Base-by-base conservation (phyloP, 1,284 basidiomycete species). In the Ceratobasidium sp. region DNA sequence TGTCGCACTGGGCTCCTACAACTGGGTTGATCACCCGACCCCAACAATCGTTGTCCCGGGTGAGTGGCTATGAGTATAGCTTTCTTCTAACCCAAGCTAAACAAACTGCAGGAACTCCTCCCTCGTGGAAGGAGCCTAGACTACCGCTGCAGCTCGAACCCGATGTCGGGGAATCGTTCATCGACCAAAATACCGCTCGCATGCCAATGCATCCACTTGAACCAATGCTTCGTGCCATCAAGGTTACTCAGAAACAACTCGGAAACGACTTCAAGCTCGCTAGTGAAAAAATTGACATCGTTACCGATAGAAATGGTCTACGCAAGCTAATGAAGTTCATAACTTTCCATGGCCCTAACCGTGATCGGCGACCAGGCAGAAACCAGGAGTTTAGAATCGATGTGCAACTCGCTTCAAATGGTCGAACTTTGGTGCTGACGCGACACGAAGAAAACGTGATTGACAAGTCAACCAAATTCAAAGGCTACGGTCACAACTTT, bases 321-420 rank as follows among this genome's bases (percentile, higher is more conserved):
- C 64, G 64, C 53, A 67, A 67, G 44, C 29, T 67, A 11, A 42
- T 67, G 29, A 52, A 42, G 11, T 67, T 67, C 25, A 47, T 67
- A 2, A 56, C 27, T 11, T 29, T 27, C 25, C 44, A 56, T 29
- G 42, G 64, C 11, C 53, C 64, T 2, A 56, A 56, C 42, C 64
- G 52, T 8, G 39, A 54, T 21, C 23, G 1, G 8, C 52, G 52
- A 23, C 23, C 41, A 2, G 30, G 44, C n/a, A 42, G 53, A n/a
- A 56, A 56, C 19, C 36, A 39, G 4, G 53, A 39, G 21, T 67
- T 56, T 30, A 46, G 64, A 27, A 56, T 67, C 5, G 64, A 67
- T 14, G 42, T 30, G 8, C 62, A 66, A 30, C 50, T 66, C 21
- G 62, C 62, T 8, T 30, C 52, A 56, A 66, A 66, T 29, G 41